A percentile compares a stretch with the other conserved stretches of the same genome.
phyloP scores from a whole-genome alignment of 2,329 filamentous ascomycete species.

The Aspergillus carbonarius region DNA sequence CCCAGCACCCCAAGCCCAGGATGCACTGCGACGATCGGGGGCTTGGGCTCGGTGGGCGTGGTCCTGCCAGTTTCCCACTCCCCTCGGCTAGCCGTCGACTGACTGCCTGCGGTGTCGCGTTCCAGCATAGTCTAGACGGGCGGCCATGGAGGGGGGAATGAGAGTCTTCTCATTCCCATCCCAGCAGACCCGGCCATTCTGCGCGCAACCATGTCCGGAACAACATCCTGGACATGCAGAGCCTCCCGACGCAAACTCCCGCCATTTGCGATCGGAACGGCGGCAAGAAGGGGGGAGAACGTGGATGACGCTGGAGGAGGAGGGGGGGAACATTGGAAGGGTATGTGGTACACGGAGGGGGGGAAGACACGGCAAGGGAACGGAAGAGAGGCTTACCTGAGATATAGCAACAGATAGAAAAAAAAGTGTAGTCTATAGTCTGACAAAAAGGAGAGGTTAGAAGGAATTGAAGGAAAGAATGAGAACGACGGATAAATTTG shows the following conservation, averaged over 20 bases:
- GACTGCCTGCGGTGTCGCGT: conserved; percentile 14
- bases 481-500: not conserved
- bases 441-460: conserved; percentile 15
- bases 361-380: conserved; percentile 16
- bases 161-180: not conserved
- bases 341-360: conserved; percentile 14
- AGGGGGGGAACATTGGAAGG: conserved; percentile 10
- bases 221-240: not conserved
- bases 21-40: conserved; percentile 9
- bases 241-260: not conserved
- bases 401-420: conserved; percentile 14
- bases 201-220: not conserved
- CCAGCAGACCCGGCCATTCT: conserved; percentile 13
- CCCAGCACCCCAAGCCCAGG: not conserved
- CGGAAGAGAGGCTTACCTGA: conserved; percentile 25
- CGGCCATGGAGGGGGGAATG: not conserved
- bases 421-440: conserved; percentile 8
- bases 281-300: not conserved
- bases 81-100: conserved; percentile 18
- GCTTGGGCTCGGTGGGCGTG: conserved; percentile 12
- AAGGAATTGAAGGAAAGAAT: conserved; percentile 14
- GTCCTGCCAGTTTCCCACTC: conserved; percentile 9
- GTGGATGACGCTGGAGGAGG: conserved; percentile 5
- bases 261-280: conserved; percentile 1
- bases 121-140: conserved; percentile 17